Base-by-base conservation (phyloP, 108 stramenopile genomes). In the Mediolabrus comicus region DNA sequence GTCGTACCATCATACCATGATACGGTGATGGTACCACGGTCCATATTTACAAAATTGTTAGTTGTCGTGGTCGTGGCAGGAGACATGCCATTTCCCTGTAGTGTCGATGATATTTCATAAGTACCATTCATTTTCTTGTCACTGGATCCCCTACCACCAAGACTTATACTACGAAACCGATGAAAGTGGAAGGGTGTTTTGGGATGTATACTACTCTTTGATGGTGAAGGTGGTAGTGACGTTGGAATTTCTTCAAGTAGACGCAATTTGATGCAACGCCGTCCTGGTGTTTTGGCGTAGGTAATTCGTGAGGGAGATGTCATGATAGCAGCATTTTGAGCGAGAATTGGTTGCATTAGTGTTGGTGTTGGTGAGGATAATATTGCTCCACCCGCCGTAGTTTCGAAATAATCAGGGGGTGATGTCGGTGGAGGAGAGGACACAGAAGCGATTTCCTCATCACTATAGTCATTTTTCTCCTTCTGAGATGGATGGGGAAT, bases 1-100 rank as follows among this genome's bases (percentile, higher is more conserved):
- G 80, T 79, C 0, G 92, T 94, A 24, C 92, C 92, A 16, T 91
- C 90, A 60, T 85, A 94, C 92, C 92, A 94, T 26, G 88, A 86
- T 11, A 94, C 77, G 6, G 85, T 81, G 7, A 94, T 75, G 19
- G 30, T 62, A 51, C 92, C 92, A 27, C 85, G 72, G 61, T 89
- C 85, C 13, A 81, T 46, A 7, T 46, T 11, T 49, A 12, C 16
- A 11, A 36, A n/a, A 38, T 36, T 53, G 9, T 19, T 14, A 33
- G 33, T 33, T 3, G 33, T 33, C 5, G 33, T 33, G 33, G 13
- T n/a, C 2, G 39, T n/a, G 14, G 39, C 4, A 4, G 39, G 3
- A 17, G 46, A 49, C 22, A n/a, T n/a, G n/a, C n/a, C n/a, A n/a
- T n/a, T n/a, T n/a, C n/a, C n/a, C n/a, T n/a, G n/a, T n/a, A n/a